A percentile compares a stretch with the other conserved stretches of the same genome.
Conservation (phyloP, 441 rosid species). For the Eutrema salsugineum region DNA sequence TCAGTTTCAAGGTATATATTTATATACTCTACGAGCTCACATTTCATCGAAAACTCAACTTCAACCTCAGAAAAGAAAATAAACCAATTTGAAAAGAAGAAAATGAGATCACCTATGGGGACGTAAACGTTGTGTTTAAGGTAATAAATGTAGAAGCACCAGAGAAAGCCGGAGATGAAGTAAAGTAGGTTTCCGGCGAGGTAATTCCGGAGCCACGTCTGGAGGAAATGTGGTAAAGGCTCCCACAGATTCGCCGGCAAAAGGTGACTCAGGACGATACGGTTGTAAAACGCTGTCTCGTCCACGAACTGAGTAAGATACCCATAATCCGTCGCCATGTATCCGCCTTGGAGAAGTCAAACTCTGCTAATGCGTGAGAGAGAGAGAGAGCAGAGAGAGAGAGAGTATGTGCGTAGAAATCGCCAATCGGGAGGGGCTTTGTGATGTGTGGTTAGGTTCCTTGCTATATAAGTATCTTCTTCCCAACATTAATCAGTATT, state of each 20-base stretch:
- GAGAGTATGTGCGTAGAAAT: neutral
- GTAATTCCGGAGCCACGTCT: conserved; percentile 81
- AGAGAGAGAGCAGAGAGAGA: neutral
- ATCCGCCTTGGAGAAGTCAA: neutral
- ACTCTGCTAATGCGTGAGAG: neutral
- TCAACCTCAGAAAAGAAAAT: neutral
- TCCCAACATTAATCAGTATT: too few species aligned
- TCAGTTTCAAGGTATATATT: too few species aligned
- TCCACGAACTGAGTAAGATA: conserved; percentile 41
- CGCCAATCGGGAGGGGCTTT: neutral
- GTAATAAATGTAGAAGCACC: conserved; percentile 82
- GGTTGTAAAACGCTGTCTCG: conserved; percentile 58
- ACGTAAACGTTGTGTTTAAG: conserved; percentile 56
- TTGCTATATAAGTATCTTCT: too few species aligned
- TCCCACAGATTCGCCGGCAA: conserved; percentile 51
- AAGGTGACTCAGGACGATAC: conserved; percentile 50
- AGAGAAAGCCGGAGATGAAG: conserved; percentile 57
- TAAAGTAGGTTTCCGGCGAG: conserved; percentile 55
- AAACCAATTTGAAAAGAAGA: neutral
- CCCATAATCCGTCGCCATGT: conserved; percentile 15
- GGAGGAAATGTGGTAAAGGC: conserved; percentile 57
- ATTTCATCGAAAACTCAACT: too few species aligned
- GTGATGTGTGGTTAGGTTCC: too few species aligned
- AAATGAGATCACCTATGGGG: conserved; percentile 47
- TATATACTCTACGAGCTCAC: too few species aligned